These are phyloP conservation scores for Fusarium illudens DNA, from an alignment of 2,329 filamentous ascomycete species.

Conservation along the genomic window DNA sequence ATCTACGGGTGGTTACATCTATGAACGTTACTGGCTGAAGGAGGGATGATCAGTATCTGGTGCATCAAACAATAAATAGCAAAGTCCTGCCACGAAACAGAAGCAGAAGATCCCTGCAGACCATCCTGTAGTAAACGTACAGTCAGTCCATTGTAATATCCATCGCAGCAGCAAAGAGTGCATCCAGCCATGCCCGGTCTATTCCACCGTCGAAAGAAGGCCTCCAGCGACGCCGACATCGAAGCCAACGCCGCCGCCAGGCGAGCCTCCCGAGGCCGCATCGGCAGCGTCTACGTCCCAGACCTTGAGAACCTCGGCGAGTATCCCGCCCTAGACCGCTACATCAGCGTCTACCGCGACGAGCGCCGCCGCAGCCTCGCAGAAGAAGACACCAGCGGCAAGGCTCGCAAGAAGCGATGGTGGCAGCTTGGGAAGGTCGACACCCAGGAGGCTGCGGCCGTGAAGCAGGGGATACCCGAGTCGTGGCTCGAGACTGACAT, in stretches of 20 bases:
- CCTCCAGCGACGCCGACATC: constrained; percentile 6
- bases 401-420: constrained; percentile 26
- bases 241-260: constrained; percentile 13
- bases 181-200: constrained; percentile 14
- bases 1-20: not conserved
- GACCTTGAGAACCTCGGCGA: constrained; percentile 13
- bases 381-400: constrained; percentile 4
- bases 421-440: constrained; percentile 24
- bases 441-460: not conserved
- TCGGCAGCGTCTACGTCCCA: constrained; percentile 3
- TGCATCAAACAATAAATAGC: constrained; percentile 15
- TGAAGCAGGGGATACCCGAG: constrained; percentile 15
- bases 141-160: not conserved
- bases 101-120: not conserved
- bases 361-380: constrained; percentile 18
- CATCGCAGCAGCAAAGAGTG: not conserved
- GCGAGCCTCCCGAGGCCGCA: constrained; percentile 15
- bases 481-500: constrained; percentile 25
- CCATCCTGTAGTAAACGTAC: not conserved
- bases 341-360: constrained; percentile 30
- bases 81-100: not conserved
- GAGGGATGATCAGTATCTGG: not conserved
- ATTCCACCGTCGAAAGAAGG: constrained; percentile 22
- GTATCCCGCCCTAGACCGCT: constrained; percentile 23
- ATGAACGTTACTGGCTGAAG: not conserved